Conservation (phyloP, 2,329 filamentous ascomycete genomes). For the Talaromyces islandicus region DNA sequence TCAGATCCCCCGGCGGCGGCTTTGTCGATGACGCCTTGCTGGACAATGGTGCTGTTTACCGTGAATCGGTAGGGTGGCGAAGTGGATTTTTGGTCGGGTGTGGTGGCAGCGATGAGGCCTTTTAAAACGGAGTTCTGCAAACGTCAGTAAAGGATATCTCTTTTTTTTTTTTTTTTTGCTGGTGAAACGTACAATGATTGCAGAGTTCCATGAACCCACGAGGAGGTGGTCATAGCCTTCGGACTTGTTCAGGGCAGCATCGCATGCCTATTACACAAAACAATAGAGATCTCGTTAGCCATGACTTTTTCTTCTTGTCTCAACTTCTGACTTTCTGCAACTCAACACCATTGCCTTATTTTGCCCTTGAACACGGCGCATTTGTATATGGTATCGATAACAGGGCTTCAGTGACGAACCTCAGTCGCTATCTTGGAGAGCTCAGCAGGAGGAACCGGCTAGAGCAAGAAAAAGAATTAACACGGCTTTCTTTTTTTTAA, state of each 20-base stretch:
- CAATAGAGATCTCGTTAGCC: neutral
- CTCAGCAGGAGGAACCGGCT: conserved; percentile 71
- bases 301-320: neutral
- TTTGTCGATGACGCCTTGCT: conserved; percentile 61
- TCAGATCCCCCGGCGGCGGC: conserved; percentile 49
- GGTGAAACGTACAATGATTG: conserved; percentile 69
- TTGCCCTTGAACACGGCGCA: neutral
- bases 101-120: conserved; percentile 36
- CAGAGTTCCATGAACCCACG: conserved; percentile 82
- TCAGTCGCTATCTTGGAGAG: conserved; percentile 81
- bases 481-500: neutral
- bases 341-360: neutral
- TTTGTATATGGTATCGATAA: neutral
- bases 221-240: conserved; percentile 82
- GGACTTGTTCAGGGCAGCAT: conserved; percentile 64
- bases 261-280: conserved; percentile 62
- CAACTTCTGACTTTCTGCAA: neutral
- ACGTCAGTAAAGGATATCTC: neutral
- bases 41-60: conserved; percentile 96
- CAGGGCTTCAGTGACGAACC: conserved; percentile 46
- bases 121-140: conserved; percentile 35
- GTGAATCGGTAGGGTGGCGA: conserved; percentile 79
- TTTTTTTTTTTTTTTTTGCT: neutral
- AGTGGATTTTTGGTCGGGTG: conserved; percentile 27
- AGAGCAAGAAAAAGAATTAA: conserved; percentile 8